A percentile compares a stretch with the other conserved stretches of the same genome.
Conservation (phyloP, 2,329 filamentous ascomycete species). For the Fusarium sp. region DNA sequence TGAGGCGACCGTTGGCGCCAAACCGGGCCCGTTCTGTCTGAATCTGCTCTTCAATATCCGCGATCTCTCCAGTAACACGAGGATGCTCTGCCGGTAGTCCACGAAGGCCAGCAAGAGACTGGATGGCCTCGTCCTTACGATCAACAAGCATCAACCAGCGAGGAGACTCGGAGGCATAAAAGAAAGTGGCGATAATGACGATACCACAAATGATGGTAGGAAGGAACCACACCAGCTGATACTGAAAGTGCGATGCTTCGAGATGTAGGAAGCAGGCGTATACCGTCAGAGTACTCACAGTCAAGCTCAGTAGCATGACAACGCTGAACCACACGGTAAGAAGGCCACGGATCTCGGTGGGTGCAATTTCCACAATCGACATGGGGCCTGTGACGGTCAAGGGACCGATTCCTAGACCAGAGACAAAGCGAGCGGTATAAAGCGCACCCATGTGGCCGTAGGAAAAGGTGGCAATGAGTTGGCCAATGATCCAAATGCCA, state of each 20-base stretch:
- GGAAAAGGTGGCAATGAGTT: conserved; percentile 53
- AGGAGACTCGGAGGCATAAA: conserved; percentile 55
- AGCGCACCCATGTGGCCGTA: conserved; percentile 50
- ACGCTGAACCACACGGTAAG: conserved; percentile 57
- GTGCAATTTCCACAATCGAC: conserved; percentile 59
- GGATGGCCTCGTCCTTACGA: conserved; percentile 48
- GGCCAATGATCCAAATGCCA: conserved; percentile 53
- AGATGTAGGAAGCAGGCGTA: conserved; percentile 52
- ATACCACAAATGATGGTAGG: conserved; percentile 49
- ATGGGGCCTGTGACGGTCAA: conserved; percentile 57
- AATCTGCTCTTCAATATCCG: conserved; percentile 50
- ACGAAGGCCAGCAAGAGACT: conserved; percentile 42
- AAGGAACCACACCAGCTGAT: conserved; percentile 49
- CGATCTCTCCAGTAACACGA: conserved; percentile 48
- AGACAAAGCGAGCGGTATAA: conserved; percentile 57
- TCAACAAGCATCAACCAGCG: conserved; percentile 55
- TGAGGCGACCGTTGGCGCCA: conserved; percentile 24
- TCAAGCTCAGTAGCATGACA: conserved; percentile 55
- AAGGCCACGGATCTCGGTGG: conserved; percentile 58
- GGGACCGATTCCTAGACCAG: conserved; percentile 57
- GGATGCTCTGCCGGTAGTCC: conserved; percentile 48
- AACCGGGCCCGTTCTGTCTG: conserved; percentile 26
- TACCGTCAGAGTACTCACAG: conserved; percentile 53
- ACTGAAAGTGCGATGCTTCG: conserved; percentile 41
- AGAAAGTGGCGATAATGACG: conserved; percentile 51